Percentiles rank a stretch among this genome's conserved stretches.
phyloP scores from a whole-genome alignment of 2,329 filamentous ascomycete genomes.

The Colletotrichum shisoi region DNA sequence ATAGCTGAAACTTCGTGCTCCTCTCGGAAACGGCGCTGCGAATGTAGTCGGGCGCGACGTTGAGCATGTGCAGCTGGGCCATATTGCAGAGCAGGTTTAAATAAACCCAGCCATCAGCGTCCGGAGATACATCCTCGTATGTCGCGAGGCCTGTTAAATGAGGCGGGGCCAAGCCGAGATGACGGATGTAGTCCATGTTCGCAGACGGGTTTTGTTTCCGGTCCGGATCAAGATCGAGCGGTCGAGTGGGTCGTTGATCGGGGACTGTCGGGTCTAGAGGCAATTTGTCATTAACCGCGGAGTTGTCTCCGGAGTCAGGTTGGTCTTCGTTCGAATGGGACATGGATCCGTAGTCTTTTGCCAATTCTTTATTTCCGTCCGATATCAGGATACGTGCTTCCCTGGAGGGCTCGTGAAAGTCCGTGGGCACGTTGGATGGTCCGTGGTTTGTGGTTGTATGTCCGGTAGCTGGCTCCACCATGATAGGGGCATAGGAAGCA shows the following conservation, averaged over 20 bases:
- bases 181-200: conserved; percentile 81
- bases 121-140: conserved; percentile 61
- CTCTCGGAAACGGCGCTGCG: conserved; percentile 73
- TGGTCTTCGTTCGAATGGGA: conserved; percentile 60
- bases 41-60: conserved; percentile 80
- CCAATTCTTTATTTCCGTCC: conserved; percentile 52
- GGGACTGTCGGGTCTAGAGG: conserved; percentile 54
- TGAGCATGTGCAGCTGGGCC: conserved; percentile 85
- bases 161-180: conserved; percentile 72
- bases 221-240: conserved; percentile 78
- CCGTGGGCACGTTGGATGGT: conserved; percentile 41
- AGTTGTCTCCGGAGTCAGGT: conserved; percentile 54
- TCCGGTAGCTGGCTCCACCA: conserved; percentile 45
- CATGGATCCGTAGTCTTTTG: conserved; percentile 55
- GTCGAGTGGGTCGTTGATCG: conserved; percentile 79
- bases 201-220: conserved; percentile 77
- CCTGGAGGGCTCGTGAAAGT: conserved; percentile 49
- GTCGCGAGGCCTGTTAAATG: conserved; percentile 49
- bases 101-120: conserved; percentile 81
- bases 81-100: conserved; percentile 81
- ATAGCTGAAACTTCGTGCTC: conserved; percentile 79
- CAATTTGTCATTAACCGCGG: conserved; percentile 51
- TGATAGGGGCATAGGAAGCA: conserved; percentile 39
- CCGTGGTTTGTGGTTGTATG: conserved; percentile 48
- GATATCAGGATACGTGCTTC: conserved; percentile 59